phyloP scores from a whole-genome alignment of 306 rosid species.

The Lathyrus sativus region DNA sequence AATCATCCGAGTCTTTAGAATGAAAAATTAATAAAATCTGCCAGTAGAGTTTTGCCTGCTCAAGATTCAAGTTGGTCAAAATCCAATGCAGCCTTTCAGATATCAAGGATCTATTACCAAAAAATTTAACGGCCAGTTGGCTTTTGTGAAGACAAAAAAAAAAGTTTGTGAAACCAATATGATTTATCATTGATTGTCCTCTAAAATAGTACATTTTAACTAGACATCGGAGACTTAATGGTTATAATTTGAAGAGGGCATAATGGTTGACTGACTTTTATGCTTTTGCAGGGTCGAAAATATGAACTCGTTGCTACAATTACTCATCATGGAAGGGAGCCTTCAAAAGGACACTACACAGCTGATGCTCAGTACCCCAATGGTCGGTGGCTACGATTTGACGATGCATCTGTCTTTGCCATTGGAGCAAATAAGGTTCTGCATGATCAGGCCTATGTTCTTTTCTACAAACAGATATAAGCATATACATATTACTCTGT shows the following conservation, averaged over 20 bases:
- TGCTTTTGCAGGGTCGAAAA: slow-evolving; percentile 71
- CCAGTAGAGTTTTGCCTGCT: neutral
- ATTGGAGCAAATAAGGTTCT: slow-evolving; percentile 69
- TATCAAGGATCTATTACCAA: neutral
- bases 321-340: slow-evolving; percentile 93
- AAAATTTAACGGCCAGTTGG: neutral
- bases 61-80: neutral
- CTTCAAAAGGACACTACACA: slow-evolving; percentile 95
- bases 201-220: slow-evolving; percentile 17
- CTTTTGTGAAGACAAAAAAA: neutral
- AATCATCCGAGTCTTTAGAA: neutral
- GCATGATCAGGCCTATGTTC: slow-evolving; percentile 92
- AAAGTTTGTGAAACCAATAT: neutral
- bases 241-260: neutral
- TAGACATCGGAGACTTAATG: neutral
- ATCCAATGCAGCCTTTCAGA: neutral
- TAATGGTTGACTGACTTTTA: slow-evolving; percentile 17
- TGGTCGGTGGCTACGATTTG: slow-evolving; percentile 82
- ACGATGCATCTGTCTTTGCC: slow-evolving; percentile 73
- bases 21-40: neutral
- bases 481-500: slow-evolving; percentile 16
- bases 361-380: slow-evolving; percentile 73
- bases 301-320: slow-evolving; percentile 90
- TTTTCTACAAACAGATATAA: slow-evolving; percentile 73
- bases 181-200: neutral